These are phyloP conservation scores for Fusarium lateritium DNA, from an alignment of 2,329 filamentous ascomycete genomes.

Conservation along the genomic window DNA sequence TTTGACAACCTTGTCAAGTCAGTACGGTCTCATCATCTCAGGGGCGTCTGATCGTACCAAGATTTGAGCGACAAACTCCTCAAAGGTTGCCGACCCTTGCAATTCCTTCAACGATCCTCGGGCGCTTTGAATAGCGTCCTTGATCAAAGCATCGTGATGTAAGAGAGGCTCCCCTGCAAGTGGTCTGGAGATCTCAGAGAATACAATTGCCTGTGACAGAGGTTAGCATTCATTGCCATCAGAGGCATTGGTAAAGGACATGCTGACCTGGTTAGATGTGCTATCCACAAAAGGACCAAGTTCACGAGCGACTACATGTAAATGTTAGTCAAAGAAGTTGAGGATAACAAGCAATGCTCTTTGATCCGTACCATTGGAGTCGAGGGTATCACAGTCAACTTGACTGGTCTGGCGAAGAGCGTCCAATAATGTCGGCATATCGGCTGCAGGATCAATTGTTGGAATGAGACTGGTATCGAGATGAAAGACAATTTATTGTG, in stretches of 20 bases:
- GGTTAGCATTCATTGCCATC: neutral
- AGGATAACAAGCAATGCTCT: neutral
- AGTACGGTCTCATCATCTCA: neutral
- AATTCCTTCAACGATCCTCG: slow-evolving; percentile 30
- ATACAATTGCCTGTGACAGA: slow-evolving; percentile 53
- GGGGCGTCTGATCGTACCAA: slow-evolving; percentile 56
- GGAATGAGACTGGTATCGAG: neutral
- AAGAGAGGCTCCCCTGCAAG: slow-evolving; percentile 38
- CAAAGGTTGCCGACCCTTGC: slow-evolving; percentile 47
- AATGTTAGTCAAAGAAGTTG: slow-evolving; percentile 23
- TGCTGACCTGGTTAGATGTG: slow-evolving; percentile 54
- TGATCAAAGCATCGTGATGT: slow-evolving; percentile 51
- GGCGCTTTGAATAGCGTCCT: slow-evolving; percentile 48
- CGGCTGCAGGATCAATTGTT: neutral
- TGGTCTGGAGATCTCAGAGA: slow-evolving; percentile 50
- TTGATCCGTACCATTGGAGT: slow-evolving; percentile 48
- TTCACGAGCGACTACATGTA: slow-evolving; percentile 48
- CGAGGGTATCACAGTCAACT: slow-evolving; percentile 57
- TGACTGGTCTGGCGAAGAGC: slow-evolving; percentile 48
- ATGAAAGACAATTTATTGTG: slow-evolving; percentile 3
- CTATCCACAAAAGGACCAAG: slow-evolving; percentile 56
- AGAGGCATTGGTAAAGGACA: too few relatives aligned
- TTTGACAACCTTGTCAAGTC: slow-evolving; percentile 64
- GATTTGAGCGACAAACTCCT: slow-evolving; percentile 70
- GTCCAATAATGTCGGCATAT: slow-evolving; percentile 50